Base-by-base conservation (phyloP, 2,329 filamentous ascomycete genomes). In the Aspergillus glaucus region DNA sequence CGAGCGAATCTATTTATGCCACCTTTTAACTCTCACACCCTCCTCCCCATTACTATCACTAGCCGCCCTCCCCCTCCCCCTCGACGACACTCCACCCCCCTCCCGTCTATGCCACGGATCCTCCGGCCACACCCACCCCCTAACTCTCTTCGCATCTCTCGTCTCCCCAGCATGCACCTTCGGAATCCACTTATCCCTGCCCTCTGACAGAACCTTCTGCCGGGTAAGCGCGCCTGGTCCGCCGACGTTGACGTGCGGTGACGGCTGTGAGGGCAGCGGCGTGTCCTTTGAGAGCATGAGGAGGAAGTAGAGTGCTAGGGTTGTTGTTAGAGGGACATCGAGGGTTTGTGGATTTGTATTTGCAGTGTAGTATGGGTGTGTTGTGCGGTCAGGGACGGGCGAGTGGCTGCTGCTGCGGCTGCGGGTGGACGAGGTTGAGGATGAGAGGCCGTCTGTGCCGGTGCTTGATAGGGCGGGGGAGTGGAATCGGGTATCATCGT, bases 221-320 rank as follows among this genome's bases (percentile, higher is more conserved):
- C 82, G 69, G 2, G 78, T 82, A 48, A 82, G 58, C 0, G 77
- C 76, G 3, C 77, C 78, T 1, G 80, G 78, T 3, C 76, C 78
- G 7, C 81, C 81, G 19, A 84, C 78, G 46, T 84, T 80, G 66
- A 85, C 73, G 55, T 76, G 75, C 64, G 79, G 81, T 12, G 76
- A 74, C 40, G 69, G 67, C 50, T 84, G 80, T 3, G 75, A 74
- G 1, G 77, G 78, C 34, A 85, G 70, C 1, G 80, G 77, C 37
- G 76, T 73, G 47, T 81, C 76, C 62, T 82, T 82, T 21, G 81
- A 80, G 3, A 85, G 75, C 80, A 85, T 84, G 49, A 84, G 78
- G 14, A 85, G 65, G 58, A 82, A 85, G 70, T 82, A 85, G 6
- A 85, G 68, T 0, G 80, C 82, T 19, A 85, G 62, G 3, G 73